Percentiles rank a stretch among this genome's conserved stretches.
phyloP scores from a whole-genome alignment of 345 rosid genomes.

The Syzygium oleosum region DNA sequence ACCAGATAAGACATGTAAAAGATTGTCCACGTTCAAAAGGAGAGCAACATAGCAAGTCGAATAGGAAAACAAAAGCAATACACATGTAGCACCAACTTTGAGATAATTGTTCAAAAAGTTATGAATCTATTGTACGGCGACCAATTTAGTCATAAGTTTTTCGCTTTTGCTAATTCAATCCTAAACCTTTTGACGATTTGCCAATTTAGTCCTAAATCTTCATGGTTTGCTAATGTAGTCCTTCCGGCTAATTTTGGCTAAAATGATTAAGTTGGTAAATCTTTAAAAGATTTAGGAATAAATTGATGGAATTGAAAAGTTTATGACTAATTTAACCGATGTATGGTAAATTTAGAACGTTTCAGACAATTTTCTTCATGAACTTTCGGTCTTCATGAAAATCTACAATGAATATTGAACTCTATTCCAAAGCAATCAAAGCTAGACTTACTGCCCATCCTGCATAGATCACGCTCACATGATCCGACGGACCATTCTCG shows the following conservation, averaged over 20 bases:
- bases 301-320: too few species aligned
- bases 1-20: neutral
- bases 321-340: accelerated
- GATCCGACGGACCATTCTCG: neutral
- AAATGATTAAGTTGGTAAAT: too few species aligned
- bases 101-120: neutral
- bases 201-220: too few species aligned
- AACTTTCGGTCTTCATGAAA: neutral
- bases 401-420: neutral
- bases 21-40: neutral
- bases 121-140: neutral
- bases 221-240: too few species aligned
- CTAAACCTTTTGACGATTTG: too few species aligned
- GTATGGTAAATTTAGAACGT: neutral
- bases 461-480: neutral
- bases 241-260: too few species aligned
- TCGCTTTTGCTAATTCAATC: too few species aligned
- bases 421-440: neutral
- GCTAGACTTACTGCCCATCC: neutral
- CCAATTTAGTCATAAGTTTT: too few species aligned
- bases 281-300: too few species aligned
- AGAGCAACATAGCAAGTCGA: neutral
- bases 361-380: neutral
- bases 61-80: neutral
- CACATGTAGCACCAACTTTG: neutral